phyloP scores from a whole-genome alignment of 352 stramenopile species.

The Paralagenidium karlingii region DNA sequence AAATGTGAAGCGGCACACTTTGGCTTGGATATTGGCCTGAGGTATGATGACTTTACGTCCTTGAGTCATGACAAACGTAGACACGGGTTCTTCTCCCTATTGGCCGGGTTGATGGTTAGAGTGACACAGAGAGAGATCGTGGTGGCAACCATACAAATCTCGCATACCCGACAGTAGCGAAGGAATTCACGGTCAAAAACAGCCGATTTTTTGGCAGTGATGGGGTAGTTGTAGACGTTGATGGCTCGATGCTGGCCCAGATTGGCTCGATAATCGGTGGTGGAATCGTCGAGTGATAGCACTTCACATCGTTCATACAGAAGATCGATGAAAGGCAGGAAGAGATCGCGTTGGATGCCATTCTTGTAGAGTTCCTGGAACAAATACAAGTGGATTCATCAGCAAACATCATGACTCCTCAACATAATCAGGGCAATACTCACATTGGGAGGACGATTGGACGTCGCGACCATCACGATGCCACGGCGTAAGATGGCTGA shows the following conservation, averaged over 20 bases:
- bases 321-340: constrained; percentile 94
- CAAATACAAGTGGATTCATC: too few species aligned
- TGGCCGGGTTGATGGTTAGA: not conserved
- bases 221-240: constrained; percentile 59
- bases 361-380: constrained; percentile 94
- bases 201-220: constrained; percentile 26
- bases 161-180: constrained; percentile 25
- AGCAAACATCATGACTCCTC: too few species aligned
- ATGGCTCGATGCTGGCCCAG: constrained; percentile 38
- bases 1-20: constrained; percentile 89
- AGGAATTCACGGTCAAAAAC: constrained; percentile 63
- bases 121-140: not conserved
- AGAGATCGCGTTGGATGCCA: constrained; percentile 91
- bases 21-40: constrained; percentile 27
- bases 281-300: constrained; percentile 57
- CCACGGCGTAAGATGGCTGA: constrained; percentile 79
- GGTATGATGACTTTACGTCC: constrained; percentile 49
- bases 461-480: constrained; percentile 94
- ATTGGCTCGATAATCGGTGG: constrained; percentile 71
- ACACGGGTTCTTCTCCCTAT: constrained; percentile 26
- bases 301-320: constrained; percentile 83
- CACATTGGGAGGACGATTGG: constrained; percentile 83
- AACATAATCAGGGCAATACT: too few species aligned
- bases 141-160: not conserved
- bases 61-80: constrained; percentile 47